A percentile compares a stretch with the other conserved stretches of the same genome.
phyloP scores from a whole-genome alignment of 1,284 basidiomycete species.

The Trametes pubescens region DNA sequence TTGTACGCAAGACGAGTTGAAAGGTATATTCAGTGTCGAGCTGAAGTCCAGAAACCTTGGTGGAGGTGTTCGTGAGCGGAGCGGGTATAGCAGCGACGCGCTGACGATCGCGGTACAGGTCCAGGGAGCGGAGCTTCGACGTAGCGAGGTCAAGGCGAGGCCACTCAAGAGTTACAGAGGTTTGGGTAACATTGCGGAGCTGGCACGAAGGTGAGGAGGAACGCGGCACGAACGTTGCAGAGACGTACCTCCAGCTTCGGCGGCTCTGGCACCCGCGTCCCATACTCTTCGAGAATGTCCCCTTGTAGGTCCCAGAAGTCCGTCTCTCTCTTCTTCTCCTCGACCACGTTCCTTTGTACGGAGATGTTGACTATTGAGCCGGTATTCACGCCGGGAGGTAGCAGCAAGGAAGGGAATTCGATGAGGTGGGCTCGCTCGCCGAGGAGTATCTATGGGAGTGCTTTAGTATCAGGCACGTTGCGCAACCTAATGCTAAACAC shows the following conservation, averaged over 20 bases:
- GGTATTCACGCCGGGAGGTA: conserved; percentile 89
- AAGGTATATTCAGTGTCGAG: conserved; percentile 91
- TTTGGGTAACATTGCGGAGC: conserved; percentile 95
- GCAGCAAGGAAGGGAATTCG: conserved; percentile 92
- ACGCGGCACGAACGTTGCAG: background rate
- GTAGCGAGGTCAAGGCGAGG: conserved; percentile 85
- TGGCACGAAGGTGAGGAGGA: conserved; percentile 42
- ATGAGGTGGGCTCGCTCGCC: conserved; percentile 94
- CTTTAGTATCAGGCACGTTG: background rate
- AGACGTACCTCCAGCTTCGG: conserved; percentile 73
- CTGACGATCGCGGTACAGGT: conserved; percentile 91
- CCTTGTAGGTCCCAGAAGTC: conserved; percentile 88
- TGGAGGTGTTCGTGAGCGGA: conserved; percentile 82
- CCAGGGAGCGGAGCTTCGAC: conserved; percentile 84
- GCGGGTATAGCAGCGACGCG: conserved; percentile 88
- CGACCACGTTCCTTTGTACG: conserved; percentile 83
- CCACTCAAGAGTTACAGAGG: conserved; percentile 94
- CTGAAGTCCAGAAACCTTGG: conserved; percentile 90
- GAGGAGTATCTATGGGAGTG: conserved; percentile 74
- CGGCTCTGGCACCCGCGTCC: conserved; percentile 70
- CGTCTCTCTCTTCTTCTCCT: conserved; percentile 82
- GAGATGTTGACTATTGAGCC: conserved; percentile 98
- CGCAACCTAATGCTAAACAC: conserved; percentile 30
- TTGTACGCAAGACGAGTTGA: conserved; percentile 90
- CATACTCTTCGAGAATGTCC: conserved; percentile 81